phyloP scores from a whole-genome alignment of 2,329 filamentous ascomycete genomes.

The Calonectria hongkongensis region DNA sequence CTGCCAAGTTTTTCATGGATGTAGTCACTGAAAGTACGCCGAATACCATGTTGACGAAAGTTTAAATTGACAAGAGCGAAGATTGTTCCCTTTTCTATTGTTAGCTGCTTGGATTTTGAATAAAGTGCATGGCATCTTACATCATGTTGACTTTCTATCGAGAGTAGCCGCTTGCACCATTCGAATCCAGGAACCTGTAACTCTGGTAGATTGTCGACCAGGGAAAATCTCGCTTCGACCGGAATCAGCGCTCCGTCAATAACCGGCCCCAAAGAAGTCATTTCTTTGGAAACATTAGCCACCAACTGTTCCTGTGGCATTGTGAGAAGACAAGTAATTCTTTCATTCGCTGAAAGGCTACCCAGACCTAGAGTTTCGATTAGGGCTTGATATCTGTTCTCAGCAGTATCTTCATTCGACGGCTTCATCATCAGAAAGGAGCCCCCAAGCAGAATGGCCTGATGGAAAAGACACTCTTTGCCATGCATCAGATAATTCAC shows the following conservation, averaged over 20 bases:
- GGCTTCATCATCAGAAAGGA: slow-evolving; percentile 30
- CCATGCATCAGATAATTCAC: slow-evolving; percentile 20
- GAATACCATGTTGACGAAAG: slow-evolving; percentile 6
- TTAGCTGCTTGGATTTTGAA: neutral
- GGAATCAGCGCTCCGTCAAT: slow-evolving; percentile 20
- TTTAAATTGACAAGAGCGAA: slow-evolving; percentile 22
- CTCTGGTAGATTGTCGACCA: neutral
- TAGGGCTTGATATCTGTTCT: slow-evolving; percentile 4
- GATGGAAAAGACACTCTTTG: slow-evolving; percentile 19
- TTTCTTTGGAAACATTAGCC: slow-evolving; percentile 4
- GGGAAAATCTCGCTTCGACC: neutral
- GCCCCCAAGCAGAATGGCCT: slow-evolving; percentile 10
- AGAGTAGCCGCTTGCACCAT: slow-evolving; percentile 6
- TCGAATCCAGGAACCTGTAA: neutral
- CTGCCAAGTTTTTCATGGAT: neutral
- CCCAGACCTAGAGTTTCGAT: neutral
- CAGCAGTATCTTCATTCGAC: neutral
- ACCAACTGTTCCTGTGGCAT: slow-evolving; percentile 27
- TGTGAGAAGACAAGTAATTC: neutral
- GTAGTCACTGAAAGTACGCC: neutral
- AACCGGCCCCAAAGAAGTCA: slow-evolving; percentile 18
- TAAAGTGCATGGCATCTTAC: neutral
- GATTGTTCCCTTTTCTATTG: slow-evolving; percentile 7
- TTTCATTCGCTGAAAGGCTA: neutral
- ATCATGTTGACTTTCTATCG: slow-evolving; percentile 22